These are phyloP conservation scores for Gelatoporia subvermispora DNA, from an alignment of 768 basidiomycete species.

Conservation along the genomic window DNA sequence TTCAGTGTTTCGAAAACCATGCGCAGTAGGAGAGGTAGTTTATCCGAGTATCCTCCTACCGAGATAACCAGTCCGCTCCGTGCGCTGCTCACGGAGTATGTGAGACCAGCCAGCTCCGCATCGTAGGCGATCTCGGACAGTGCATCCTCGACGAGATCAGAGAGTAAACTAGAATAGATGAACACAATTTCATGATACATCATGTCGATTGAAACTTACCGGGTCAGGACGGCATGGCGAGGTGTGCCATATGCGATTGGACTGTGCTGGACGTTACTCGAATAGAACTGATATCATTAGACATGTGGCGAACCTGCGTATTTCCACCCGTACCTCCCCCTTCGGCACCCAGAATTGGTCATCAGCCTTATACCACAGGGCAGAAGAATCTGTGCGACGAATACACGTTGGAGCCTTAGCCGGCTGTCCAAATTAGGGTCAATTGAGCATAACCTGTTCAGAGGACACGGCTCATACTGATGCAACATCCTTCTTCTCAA, in stretches of 20 bases:
- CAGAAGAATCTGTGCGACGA: conserved; percentile 28
- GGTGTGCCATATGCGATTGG: conserved; percentile 26
- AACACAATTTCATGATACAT: background rate
- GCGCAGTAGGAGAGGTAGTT: conserved; percentile 39
- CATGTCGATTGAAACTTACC: conserved; percentile 25
- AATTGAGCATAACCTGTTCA: background rate
- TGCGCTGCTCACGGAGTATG: conserved; percentile 29
- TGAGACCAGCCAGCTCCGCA: conserved; percentile 46
- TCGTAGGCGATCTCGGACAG: conserved; percentile 50
- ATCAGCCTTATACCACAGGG: conserved; percentile 55
- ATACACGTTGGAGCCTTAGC: conserved; percentile 33
- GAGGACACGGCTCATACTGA: conserved; percentile 13
- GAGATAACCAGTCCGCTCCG: conserved; percentile 34
- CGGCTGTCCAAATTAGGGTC: conserved; percentile 24
- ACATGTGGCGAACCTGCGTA: conserved; percentile 28
- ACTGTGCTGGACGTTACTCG: conserved; percentile 20
- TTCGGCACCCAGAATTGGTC: conserved; percentile 55
- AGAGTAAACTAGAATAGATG: conserved; percentile 12
- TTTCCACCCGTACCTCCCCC: conserved; percentile 32
- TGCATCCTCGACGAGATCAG: conserved; percentile 36
- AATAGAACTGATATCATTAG: background rate
- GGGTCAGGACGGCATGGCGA: conserved; percentile 20
- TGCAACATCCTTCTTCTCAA: conserved; percentile 32
- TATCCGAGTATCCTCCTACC: conserved; percentile 48
- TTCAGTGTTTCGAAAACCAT: conserved; percentile 38